A percentile compares a stretch with the other conserved stretches of the same genome.
Evolutionary conservation across 805 yeast species (phyloP).

Genomic region (Scheffersomyces stipitis): DNA sequence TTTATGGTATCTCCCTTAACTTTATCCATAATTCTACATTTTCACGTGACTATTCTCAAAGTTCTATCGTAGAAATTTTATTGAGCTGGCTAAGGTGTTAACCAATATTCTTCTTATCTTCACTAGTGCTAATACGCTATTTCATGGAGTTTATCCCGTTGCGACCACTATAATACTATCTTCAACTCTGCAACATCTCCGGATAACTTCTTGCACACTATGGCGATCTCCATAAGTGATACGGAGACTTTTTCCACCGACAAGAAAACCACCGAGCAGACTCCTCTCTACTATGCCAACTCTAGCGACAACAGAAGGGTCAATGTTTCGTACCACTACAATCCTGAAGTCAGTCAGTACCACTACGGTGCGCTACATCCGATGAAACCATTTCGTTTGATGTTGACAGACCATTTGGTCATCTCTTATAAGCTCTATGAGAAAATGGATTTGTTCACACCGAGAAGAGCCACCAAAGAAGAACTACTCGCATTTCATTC

Average conservation of each 20-base stretch:
- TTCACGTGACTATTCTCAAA: too few relatives aligned
- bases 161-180: too few relatives aligned
- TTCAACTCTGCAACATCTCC: neutral
- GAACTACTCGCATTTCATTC: slow-evolving; percentile 84
- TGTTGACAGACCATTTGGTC: slow-evolving; percentile 91
- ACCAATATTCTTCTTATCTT: too few relatives aligned
- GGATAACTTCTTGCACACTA: slow-evolving; percentile 1
- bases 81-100: too few relatives aligned
- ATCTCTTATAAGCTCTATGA: slow-evolving; percentile 82
- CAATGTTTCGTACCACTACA: slow-evolving; percentile 83
- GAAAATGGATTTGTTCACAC: slow-evolving; percentile 84
- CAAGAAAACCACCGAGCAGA: slow-evolving; percentile 28
- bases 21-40: too few relatives aligned
- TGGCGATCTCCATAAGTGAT: slow-evolving; percentile 13
- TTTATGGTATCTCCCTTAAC: too few relatives aligned
- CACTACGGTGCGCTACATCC: slow-evolving; percentile 95
- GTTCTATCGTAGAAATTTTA: too few relatives aligned
- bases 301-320: slow-evolving; percentile 38
- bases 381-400: slow-evolving; percentile 95
- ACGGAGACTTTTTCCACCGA: slow-evolving; percentile 36
- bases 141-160: too few relatives aligned
- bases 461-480: slow-evolving; percentile 76
- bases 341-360: slow-evolving; percentile 74
- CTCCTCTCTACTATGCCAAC: slow-evolving; percentile 31
- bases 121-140: too few relatives aligned